Conservation (phyloP, 768 basidiomycete genomes). For the Suillus sp. region DNA sequence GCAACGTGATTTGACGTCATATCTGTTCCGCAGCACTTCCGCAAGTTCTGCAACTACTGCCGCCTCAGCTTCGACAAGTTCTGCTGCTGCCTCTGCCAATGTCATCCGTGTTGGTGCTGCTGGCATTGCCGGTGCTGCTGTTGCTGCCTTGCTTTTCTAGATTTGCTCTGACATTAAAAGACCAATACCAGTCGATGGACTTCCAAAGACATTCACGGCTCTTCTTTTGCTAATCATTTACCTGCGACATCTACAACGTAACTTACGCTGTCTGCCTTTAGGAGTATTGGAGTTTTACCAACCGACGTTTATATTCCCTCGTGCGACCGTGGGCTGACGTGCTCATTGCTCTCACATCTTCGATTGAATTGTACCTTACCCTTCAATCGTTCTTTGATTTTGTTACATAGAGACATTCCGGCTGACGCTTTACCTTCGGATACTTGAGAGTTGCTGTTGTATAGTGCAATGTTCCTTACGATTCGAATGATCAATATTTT, state of each 20-base stretch:
- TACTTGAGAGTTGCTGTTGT: constrained; percentile 22
- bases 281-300: constrained; percentile 8
- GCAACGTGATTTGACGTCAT: constrained; percentile 18
- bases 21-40: constrained; percentile 14
- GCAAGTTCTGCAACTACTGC: constrained; percentile 16
- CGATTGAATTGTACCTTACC: constrained; percentile 2
- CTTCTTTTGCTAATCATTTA: constrained; percentile 12
- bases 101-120: constrained; percentile 45
- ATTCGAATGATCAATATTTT: constrained; percentile 17
- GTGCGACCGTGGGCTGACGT: background rate
- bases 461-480: constrained; percentile 19
- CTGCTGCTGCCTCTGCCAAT: constrained; percentile 43
- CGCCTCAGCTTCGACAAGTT: constrained; percentile 32
- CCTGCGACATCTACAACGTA: constrained; percentile 24
- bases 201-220: constrained; percentile 17
- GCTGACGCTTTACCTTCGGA: constrained; percentile 16
- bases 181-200: constrained; percentile 24
- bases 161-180: constrained; percentile 12
- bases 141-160: constrained; percentile 43
- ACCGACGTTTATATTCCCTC: constrained; percentile 8
- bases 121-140: constrained; percentile 38
- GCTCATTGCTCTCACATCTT: constrained; percentile 11
- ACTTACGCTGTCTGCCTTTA: constrained; percentile 10
- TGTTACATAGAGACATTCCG: constrained; percentile 7
- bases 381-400: constrained; percentile 11